phyloP scores from a whole-genome alignment of 257 asterid genomes.

The Capsicum pubescens region DNA sequence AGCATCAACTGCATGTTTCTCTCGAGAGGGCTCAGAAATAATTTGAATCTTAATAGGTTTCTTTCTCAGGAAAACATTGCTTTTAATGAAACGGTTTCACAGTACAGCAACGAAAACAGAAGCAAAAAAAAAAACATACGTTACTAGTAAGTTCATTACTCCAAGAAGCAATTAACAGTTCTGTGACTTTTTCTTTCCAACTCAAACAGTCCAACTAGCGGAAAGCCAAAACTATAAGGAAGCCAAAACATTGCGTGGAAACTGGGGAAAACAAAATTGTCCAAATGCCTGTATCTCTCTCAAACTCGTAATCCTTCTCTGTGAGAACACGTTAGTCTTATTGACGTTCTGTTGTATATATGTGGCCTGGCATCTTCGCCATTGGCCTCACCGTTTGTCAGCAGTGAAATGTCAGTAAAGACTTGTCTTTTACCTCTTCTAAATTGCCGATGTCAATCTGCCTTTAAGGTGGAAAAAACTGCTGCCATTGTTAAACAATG shows the following conservation, averaged over 20 bases:
- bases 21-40: not conserved
- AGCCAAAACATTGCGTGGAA: not conserved
- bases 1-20: not conserved
- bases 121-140: not conserved
- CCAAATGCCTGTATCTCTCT: not conserved
- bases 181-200: not conserved
- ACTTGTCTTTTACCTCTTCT: not conserved
- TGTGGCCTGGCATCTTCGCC: not conserved
- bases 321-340: not conserved
- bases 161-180: not conserved
- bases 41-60: too few relatives aligned
- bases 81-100: not conserved
- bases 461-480: conserved; percentile 5
- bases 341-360: not conserved
- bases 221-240: not conserved
- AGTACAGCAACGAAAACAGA: not conserved
- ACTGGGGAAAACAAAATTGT: not conserved
- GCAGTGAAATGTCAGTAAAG: not conserved
- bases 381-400: conserved; percentile 2
- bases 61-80: not conserved
- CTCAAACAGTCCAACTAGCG: not conserved
- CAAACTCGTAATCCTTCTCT: not conserved
- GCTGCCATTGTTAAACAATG: conserved; percentile 31
- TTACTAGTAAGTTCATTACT: not conserved
- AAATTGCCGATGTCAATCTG: not conserved